phyloP scores from a whole-genome alignment of 495 filamentous ascomycete species.

The Penicillium verhagenii region DNA sequence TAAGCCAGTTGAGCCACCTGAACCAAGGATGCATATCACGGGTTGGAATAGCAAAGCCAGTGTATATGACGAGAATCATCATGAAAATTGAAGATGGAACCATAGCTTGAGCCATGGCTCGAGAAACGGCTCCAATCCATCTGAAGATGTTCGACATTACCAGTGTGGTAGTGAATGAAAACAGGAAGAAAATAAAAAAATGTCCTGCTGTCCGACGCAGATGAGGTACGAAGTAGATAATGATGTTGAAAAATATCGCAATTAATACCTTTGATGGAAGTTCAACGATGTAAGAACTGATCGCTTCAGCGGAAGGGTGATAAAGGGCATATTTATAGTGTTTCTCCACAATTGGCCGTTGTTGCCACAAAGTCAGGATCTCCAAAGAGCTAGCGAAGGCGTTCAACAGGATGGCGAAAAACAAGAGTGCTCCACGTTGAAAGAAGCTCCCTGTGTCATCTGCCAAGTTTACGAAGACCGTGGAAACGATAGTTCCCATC shows the following conservation, averaged over 20 bases:
- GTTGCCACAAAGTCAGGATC: constrained; percentile 76
- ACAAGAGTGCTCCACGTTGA: constrained; percentile 75
- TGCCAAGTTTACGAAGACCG: constrained; percentile 76
- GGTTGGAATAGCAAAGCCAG: constrained; percentile 82
- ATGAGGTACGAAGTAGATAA: constrained; percentile 85
- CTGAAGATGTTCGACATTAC: constrained; percentile 77
- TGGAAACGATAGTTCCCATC: constrained; percentile 76
- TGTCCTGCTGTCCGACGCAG: constrained; percentile 71
- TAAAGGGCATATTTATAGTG: constrained; percentile 89
- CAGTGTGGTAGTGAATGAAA: constrained; percentile 63
- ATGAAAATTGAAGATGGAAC: constrained; percentile 81
- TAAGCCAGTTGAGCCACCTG: constrained; percentile 83
- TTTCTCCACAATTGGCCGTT: constrained; percentile 91
- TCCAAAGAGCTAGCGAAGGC: constrained; percentile 78
- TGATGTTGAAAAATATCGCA: constrained; percentile 61
- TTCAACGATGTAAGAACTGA: constrained; percentile 80
- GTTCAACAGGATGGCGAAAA: constrained; percentile 84
- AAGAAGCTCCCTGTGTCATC: constrained; percentile 68
- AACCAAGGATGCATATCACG: constrained; percentile 75
- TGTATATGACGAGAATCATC: constrained; percentile 80
- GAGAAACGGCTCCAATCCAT: constrained; percentile 74
- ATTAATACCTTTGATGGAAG: constrained; percentile 62
- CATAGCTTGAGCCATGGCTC: constrained; percentile 80
- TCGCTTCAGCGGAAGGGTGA: constrained; percentile 83
- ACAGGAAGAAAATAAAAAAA: constrained; percentile 68